A percentile compares a stretch with the other conserved stretches of the same genome.
Conservation (phyloP, 73 alveolate species). For the Effrenium voratum region DNA sequence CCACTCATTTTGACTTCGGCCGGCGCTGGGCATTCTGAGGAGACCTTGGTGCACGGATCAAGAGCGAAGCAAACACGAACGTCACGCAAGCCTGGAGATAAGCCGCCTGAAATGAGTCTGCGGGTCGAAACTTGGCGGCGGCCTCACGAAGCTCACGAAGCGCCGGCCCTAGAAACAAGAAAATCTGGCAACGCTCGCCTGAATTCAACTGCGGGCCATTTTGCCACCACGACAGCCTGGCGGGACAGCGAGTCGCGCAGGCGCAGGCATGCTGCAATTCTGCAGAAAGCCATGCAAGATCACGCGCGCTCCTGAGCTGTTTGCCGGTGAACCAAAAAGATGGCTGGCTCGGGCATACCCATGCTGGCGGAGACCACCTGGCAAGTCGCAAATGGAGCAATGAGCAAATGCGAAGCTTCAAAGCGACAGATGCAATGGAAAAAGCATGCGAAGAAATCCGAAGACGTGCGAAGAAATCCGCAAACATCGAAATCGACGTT, state of each 20-base stretch:
- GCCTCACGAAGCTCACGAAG: not conserved
- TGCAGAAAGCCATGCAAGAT: not conserved
- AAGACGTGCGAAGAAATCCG: too few relatives aligned
- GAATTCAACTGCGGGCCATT: slow-evolving; percentile 87
- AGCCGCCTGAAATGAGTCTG: slow-evolving; percentile 22
- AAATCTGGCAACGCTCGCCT: too few relatives aligned
- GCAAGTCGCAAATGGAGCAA: not conserved
- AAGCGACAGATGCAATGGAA: not conserved
- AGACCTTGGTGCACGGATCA: too few relatives aligned
- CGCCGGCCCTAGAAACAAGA: too few relatives aligned
- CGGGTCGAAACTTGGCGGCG: slow-evolving; percentile 26
- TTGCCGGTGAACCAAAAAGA: slow-evolving; percentile 66
- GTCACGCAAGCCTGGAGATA: too few relatives aligned
- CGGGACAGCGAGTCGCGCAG: too few relatives aligned
- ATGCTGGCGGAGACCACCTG: slow-evolving; percentile 51
- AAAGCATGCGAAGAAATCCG: too few relatives aligned
- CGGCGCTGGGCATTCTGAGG: too few relatives aligned
- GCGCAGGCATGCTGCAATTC: not conserved
- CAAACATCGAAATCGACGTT: too few relatives aligned
- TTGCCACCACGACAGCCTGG: slow-evolving; percentile 82
- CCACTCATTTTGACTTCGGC: too few relatives aligned
- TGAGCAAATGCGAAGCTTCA: not conserved
- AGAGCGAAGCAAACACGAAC: too few relatives aligned
- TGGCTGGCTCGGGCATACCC: slow-evolving; percentile 54
- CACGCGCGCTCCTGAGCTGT: slow-evolving; percentile 71